A percentile compares a stretch with the other conserved stretches of the same genome.
These are phyloP conservation scores for Solanum medicagineum DNA, from an alignment of 257 asterid genomes.

Conservation along the genomic window DNA sequence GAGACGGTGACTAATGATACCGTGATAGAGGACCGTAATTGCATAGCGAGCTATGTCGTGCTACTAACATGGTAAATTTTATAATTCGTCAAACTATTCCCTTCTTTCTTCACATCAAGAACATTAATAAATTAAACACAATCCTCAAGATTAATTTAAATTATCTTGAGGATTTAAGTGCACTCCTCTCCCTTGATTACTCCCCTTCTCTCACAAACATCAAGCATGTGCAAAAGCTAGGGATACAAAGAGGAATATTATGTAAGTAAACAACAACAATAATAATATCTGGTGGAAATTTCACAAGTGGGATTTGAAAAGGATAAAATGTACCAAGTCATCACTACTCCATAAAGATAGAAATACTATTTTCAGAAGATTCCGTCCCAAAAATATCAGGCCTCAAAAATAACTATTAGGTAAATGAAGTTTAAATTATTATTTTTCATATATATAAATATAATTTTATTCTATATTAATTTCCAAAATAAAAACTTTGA, in stretches of 20 bases:
- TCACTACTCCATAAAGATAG: no score
- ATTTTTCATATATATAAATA: no score
- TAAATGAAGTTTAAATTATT: neutral
- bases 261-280: neutral
- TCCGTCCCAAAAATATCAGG: no score
- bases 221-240: neutral
- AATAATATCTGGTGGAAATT: no score
- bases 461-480: no score
- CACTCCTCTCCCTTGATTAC: neutral
- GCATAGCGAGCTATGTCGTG: no score
- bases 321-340: no score
- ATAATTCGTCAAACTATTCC: neutral
- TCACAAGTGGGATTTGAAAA: rapidly evolving
- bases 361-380: rapidly evolving
- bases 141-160: neutral
- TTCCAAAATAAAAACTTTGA: neutral
- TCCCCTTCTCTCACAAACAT: neutral
- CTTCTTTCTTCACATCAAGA: neutral
- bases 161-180: neutral
- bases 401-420: neutral
- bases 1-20: no score
- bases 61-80: no score
- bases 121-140: neutral
- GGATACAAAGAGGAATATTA: neutral
- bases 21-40: no score